These are phyloP conservation scores for Candida tetrigidarum DNA, from an alignment of 1,139 yeast species.

Conservation along the genomic window DNA sequence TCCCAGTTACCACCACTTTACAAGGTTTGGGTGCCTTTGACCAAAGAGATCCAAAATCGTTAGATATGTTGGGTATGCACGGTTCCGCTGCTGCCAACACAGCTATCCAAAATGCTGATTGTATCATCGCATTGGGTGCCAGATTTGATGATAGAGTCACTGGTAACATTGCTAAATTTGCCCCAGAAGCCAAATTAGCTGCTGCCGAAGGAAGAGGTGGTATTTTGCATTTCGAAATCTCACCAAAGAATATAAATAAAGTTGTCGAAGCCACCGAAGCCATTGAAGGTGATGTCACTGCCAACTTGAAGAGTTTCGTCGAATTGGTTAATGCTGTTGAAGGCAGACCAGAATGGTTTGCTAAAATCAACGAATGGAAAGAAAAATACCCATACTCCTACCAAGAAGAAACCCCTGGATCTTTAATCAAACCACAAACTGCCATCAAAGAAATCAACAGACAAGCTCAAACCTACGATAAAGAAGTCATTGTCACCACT, in stretches of 20 bases:
- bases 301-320: constrained; percentile 70
- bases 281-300: constrained; percentile 92
- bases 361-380: constrained; percentile 78
- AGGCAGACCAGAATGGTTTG: constrained; percentile 81
- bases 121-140: constrained; percentile 94
- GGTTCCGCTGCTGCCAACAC: constrained; percentile 95
- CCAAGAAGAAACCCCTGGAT: constrained; percentile 75
- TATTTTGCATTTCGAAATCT: constrained; percentile 92
- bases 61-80: constrained; percentile 99
- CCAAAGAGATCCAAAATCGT: constrained; percentile 86
- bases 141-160: constrained; percentile 99
- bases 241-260: constrained; percentile 96
- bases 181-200: constrained; percentile 91
- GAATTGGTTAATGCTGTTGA: constrained; percentile 67
- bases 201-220: constrained; percentile 93
- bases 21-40: constrained; percentile 96
- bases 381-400: constrained; percentile 83
- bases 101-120: constrained; percentile 92
- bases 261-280: constrained; percentile 98
- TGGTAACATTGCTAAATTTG: constrained; percentile 81
- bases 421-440: constrained; percentile 91
- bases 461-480: constrained; percentile 67
- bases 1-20: constrained; percentile 94
- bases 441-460: constrained; percentile 78
- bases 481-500: constrained; percentile 86